A percentile compares a stretch with the other conserved stretches of the same genome.
Conservation (phyloP, 768 basidiomycete species). For the Serendipita sp. region DNA sequence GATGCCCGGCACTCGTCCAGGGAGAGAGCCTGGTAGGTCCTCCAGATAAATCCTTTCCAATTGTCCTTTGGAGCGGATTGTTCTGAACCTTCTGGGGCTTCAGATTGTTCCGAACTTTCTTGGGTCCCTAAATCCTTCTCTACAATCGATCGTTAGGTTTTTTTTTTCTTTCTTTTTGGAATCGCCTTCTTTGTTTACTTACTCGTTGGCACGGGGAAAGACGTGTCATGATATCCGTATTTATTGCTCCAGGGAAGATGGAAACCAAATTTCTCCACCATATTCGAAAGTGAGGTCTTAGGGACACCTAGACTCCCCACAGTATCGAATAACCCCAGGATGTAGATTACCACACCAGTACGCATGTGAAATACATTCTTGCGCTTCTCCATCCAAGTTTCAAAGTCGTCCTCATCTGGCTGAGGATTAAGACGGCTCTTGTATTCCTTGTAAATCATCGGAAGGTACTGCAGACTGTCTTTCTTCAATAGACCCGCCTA, state of each 20-base stretch:
- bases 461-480: not conserved
- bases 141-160: too few species aligned
- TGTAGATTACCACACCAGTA: not conserved
- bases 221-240: not conserved
- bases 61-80: not conserved
- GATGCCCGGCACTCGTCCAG: conserved; percentile 15
- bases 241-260: not conserved
- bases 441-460: not conserved
- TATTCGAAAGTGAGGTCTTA: not conserved
- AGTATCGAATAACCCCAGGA: conserved; percentile 15
- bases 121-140: too few species aligned
- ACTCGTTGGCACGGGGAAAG: not conserved
- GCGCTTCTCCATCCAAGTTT: not conserved
- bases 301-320: conserved; percentile 10
- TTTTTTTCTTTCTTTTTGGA: too few species aligned
- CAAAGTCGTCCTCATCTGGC: not conserved
- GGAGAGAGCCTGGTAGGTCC: conserved; percentile 16
- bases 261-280: not conserved
- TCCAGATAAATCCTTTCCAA: conserved; percentile 5
- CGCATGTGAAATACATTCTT: not conserved
- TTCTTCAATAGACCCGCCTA: not conserved
- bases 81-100: too few species aligned
- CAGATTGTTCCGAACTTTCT: too few species aligned
- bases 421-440: not conserved
- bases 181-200: not conserved